Evolutionary conservation across 768 basidiomycete species (phyloP).

Genomic region (Amanita rubescens): DNA sequence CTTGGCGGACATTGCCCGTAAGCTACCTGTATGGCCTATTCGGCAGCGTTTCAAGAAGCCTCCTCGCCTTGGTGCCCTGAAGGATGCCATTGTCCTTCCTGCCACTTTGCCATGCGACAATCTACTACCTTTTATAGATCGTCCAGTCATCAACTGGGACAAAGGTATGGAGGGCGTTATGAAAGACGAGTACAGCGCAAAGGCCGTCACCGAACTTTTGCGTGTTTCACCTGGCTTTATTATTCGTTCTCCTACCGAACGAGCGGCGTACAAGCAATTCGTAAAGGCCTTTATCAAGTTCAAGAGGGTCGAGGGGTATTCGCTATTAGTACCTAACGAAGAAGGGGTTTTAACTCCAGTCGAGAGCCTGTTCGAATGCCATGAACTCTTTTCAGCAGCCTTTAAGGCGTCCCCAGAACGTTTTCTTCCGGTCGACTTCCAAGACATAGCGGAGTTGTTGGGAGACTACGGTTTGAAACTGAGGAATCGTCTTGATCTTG

Average conservation of each 20-base stretch:
- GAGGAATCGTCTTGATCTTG: conserved; percentile 21
- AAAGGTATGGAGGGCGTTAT: neutral
- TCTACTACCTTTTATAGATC: neutral
- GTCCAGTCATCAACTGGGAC: neutral
- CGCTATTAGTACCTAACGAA: conserved; percentile 28
- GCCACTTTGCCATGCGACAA: neutral
- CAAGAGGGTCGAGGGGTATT: neutral
- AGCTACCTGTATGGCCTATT: conserved; percentile 30
- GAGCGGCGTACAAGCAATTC: neutral
- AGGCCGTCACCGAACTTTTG: neutral
- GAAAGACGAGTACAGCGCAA: neutral
- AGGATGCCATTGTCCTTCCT: conserved; percentile 14
- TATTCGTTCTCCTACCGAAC: neutral
- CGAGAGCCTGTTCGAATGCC: conserved; percentile 26
- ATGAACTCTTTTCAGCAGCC: conserved; percentile 28
- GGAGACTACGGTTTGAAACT: conserved; percentile 23
- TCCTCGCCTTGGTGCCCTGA: conserved; percentile 12
- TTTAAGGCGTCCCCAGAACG: conserved; percentile 22
- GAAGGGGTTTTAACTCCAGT: conserved; percentile 18
- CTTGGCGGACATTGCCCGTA: conserved; percentile 13
- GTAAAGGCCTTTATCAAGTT: neutral
- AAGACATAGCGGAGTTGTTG: conserved; percentile 22
- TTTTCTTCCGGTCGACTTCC: conserved; percentile 25
- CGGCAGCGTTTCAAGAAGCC: conserved; percentile 7
- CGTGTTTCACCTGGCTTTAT: neutral